Conservation (phyloP, 768 basidiomycete species). For the Auriscalpium vulgare region DNA sequence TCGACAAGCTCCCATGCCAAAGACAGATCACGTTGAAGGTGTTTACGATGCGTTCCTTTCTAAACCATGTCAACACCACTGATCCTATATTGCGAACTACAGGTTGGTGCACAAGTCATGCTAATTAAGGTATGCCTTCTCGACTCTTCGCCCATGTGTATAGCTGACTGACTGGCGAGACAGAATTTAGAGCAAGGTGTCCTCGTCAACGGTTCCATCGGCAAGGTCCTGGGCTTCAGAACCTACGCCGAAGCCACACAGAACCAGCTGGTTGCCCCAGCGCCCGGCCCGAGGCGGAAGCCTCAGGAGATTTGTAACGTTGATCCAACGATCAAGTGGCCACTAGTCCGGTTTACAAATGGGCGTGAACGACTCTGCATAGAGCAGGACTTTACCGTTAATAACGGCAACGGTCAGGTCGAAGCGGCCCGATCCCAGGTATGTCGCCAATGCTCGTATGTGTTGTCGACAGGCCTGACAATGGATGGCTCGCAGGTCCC, state of each 20-base stretch:
- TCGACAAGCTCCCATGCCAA: conserved; percentile 58
- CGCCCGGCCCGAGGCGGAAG: not conserved
- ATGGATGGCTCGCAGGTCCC: conserved; percentile 31
- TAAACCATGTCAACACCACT: not conserved
- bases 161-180: too few species aligned
- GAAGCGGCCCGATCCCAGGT: conserved; percentile 61
- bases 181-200: conserved; percentile 64
- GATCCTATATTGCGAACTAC: not conserved
- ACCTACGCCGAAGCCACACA: conserved; percentile 26
- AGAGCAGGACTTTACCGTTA: conserved; percentile 55
- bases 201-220: conserved; percentile 67
- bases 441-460: not conserved
- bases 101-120: conserved; percentile 86
- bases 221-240: conserved; percentile 41
- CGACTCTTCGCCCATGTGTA: too few species aligned
- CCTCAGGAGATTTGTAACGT: not conserved
- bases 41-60: not conserved
- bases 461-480: not conserved
- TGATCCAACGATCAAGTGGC: conserved; percentile 35
- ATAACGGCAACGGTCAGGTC: conserved; percentile 47
- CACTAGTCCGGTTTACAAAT: conserved; percentile 51
- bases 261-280: not conserved
- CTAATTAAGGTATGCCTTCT: conserved; percentile 48
- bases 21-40: conserved; percentile 36
- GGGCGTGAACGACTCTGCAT: conserved; percentile 38